Percentiles rank a stretch among this genome's conserved stretches.
These are phyloP conservation scores for Xylaria multiplex DNA, from an alignment of 2,329 filamentous ascomycete species.

Conservation along the genomic window DNA sequence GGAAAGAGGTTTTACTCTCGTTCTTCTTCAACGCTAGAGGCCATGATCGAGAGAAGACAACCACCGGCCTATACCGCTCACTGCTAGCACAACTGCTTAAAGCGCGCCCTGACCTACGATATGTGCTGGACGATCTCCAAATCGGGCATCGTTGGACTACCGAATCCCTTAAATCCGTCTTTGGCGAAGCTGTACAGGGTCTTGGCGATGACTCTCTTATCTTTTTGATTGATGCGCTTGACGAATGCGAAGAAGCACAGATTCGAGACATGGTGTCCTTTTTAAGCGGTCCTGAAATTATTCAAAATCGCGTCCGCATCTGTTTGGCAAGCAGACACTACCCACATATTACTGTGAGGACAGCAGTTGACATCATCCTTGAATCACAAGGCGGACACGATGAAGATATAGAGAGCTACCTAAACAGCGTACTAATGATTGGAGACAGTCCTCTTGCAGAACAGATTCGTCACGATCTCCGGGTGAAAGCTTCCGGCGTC, in stretches of 20 bases:
- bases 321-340: conserved; percentile 57
- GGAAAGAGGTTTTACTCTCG: conserved; percentile 33
- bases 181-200: conserved; percentile 30
- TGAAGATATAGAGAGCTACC: conserved; percentile 23
- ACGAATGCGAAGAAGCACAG: conserved; percentile 59
- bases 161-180: conserved; percentile 7
- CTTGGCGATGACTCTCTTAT: conserved; percentile 25
- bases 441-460: neutral
- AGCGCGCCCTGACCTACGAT: conserved; percentile 48
- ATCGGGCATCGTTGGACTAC: conserved; percentile 3
- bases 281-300: conserved; percentile 52
- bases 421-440: conserved; percentile 8
- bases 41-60: conserved; percentile 55
- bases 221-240: conserved; percentile 53
- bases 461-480: conserved; percentile 19
- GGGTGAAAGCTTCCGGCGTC: conserved; percentile 24
- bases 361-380: conserved; percentile 12
- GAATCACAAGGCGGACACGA: conserved; percentile 22
- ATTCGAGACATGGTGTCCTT: conserved; percentile 56
- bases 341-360: conserved; percentile 48
- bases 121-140: conserved; percentile 31
- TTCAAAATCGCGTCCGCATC: conserved; percentile 43
- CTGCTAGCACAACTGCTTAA: conserved; percentile 59
- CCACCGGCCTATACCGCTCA: conserved; percentile 60
- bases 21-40: conserved; percentile 64